Evolutionary conservation across 108 stramenopile genomes (phyloP).

Genomic region (Fragilaria crotonensis): DNA sequence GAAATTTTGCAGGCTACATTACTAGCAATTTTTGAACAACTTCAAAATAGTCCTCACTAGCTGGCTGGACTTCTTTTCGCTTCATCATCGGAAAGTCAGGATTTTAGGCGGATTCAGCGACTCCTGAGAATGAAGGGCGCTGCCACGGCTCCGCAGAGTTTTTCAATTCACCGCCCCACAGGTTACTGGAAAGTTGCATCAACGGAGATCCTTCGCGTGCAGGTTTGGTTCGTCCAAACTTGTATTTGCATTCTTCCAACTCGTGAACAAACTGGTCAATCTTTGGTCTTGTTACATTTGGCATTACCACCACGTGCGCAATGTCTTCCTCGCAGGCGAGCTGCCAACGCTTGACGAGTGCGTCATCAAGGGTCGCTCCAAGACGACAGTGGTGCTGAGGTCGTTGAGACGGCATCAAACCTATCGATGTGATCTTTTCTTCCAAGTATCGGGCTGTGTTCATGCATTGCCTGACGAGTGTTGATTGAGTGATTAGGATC

Average conservation of each 20-base stretch:
- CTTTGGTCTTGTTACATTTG: conserved; percentile 71
- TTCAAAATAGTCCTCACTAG: too few relatives aligned
- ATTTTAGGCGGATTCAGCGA: not conserved
- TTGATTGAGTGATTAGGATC: not conserved
- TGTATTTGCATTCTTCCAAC: conserved; percentile 43
- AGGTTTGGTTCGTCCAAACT: conserved; percentile 41
- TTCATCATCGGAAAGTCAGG: too few relatives aligned
- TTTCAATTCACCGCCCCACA: conserved; percentile 32
- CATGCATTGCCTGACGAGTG: conserved; percentile 61
- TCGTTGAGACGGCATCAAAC: conserved; percentile 79
- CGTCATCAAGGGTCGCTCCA: conserved; percentile 78
- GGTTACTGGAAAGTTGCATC: conserved; percentile 27
- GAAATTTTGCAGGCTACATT: too few relatives aligned
- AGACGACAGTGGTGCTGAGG: conserved; percentile 67
- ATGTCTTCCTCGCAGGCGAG: conserved; percentile 87
- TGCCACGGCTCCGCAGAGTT: not conserved
- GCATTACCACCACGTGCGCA: conserved; percentile 89
- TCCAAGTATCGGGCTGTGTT: conserved; percentile 76
- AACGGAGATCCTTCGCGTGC: conserved; percentile 41
- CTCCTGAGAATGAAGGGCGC: not conserved
- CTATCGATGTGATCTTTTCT: conserved; percentile 54
- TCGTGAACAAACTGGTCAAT: conserved; percentile 83
- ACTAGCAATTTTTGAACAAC: too few relatives aligned
- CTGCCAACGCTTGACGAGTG: conserved; percentile 78
- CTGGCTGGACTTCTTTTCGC: too few relatives aligned